Base-by-base conservation (phyloP, 83 land plant species). In the Thuja plicata region DNA sequence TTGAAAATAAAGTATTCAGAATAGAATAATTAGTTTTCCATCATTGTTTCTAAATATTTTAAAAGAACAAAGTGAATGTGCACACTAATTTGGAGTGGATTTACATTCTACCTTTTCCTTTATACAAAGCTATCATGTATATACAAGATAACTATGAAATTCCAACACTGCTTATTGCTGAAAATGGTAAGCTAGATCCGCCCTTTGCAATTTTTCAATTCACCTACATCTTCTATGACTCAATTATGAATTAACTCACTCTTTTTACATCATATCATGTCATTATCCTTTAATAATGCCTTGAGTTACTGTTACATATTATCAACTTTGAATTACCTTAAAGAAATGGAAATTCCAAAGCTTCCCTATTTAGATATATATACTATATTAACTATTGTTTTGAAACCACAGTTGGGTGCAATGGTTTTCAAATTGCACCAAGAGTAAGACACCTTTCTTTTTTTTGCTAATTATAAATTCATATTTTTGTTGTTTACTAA, bases 21-120 rank as follows among this genome's bases (percentile, higher is more conserved):
- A n/a, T n/a, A n/a, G n/a, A n/a, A n/a, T n/a, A n/a, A n/a, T n/a
- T n/a, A n/a, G n/a, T n/a, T n/a, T n/a, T n/a, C n/a, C n/a, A n/a
- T n/a, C n/a, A n/a, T n/a, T n/a, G n/a, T n/a, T n/a, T n/a, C n/a
- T n/a, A n/a, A n/a, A n/a, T n/a, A n/a, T n/a, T n/a, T n/a, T n/a
- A n/a, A n/a, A n/a, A n/a, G n/a, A n/a, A n/a, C n/a, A n/a, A n/a
- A n/a, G n/a, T n/a, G n/a, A n/a, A n/a, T n/a, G n/a, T n/a, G n/a
- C n/a, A n/a, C n/a, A n/a, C 99, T 87, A 40, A 95, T 87, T 95
- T 97, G 3, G 17, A 86, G 21, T 96, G 99, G 97, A 95, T 96
- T 27, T 94, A 96, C 90, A 91, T 93, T 37, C 96, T 96, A 15
- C 96, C 96, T 41, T 95, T 96, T 94, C 96, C 95, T 46, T 84